A percentile compares a stretch with the other conserved stretches of the same genome.
phyloP scores from a whole-genome alignment of 176 grass and related monocot species.

The Eleusine coracana region DNA sequence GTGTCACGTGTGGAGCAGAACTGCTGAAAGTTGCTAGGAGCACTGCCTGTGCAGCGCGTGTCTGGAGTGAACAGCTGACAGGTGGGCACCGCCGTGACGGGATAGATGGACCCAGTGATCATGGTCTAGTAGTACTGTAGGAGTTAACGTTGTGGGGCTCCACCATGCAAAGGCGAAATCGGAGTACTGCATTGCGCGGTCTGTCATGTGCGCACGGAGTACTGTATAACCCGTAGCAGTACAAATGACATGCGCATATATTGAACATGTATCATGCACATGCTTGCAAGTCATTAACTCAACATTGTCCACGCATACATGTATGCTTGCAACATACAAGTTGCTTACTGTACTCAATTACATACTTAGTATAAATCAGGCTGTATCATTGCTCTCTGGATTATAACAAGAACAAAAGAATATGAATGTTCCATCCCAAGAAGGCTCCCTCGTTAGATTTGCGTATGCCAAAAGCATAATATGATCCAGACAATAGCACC shows the following conservation, averaged over 20 bases:
- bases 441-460: neutral
- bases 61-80: neutral
- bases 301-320: too few relatives aligned
- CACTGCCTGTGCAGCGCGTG: neutral
- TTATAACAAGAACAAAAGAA: neutral
- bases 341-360: neutral
- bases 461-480: neutral
- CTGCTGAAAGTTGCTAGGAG: neutral
- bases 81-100: neutral
- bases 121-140: neutral
- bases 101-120: neutral
- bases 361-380: neutral
- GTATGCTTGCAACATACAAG: neutral
- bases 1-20: slow-evolving; percentile 4
- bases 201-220: too few relatives aligned
- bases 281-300: neutral
- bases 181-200: too few relatives aligned
- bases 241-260: too few relatives aligned
- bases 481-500: neutral
- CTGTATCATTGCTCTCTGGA: neutral
- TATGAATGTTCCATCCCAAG: neutral
- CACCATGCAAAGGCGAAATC: too few relatives aligned
- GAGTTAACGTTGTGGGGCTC: too few relatives aligned
- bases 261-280: too few relatives aligned
- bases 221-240: too few relatives aligned